These are phyloP conservation scores for Daldinia childiae DNA, from an alignment of 495 filamentous ascomycete species.

Conservation along the genomic window DNA sequence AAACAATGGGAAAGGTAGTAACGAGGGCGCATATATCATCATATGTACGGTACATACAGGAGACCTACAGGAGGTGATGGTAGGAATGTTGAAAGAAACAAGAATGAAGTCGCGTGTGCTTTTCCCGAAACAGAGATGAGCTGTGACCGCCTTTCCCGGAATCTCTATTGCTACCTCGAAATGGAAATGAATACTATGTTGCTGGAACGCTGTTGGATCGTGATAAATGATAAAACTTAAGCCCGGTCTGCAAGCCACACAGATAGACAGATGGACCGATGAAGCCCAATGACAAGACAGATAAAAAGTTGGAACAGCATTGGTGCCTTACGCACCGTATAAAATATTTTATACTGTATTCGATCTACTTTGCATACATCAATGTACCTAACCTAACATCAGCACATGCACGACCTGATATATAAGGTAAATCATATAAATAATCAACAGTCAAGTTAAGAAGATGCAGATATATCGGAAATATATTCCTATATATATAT, in stretches of 20 bases:
- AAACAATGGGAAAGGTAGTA: not conserved
- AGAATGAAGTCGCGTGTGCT: conserved; percentile 12
- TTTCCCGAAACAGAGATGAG: conserved; percentile 28
- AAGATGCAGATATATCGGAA: too few species aligned
- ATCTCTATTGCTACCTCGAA: conserved; percentile 19
- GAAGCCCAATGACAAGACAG: conserved; percentile 40
- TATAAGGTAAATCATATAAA: too few species aligned
- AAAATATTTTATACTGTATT: not conserved
- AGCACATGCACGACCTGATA: not conserved
- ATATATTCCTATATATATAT: too few species aligned
- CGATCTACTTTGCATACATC: not conserved
- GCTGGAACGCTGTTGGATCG: conserved; percentile 26
- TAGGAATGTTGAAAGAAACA: conserved; percentile 9
- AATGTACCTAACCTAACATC: not conserved
- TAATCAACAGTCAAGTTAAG: not conserved
- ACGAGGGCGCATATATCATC: conserved; percentile 7
- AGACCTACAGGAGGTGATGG: not conserved
- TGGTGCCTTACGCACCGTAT: conserved; percentile 41
- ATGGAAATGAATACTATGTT: conserved; percentile 28
- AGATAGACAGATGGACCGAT: conserved; percentile 32
- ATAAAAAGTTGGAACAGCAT: conserved; percentile 22
- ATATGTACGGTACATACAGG: not conserved
- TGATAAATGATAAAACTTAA: conserved; percentile 30
- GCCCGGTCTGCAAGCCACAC: conserved; percentile 20
- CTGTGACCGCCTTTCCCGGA: conserved; percentile 33